Percentiles rank a stretch among this genome's conserved stretches.
Evolutionary conservation across 768 basidiomycete genomes (phyloP).

Genomic region (Rhizopogon rudus): DNA sequence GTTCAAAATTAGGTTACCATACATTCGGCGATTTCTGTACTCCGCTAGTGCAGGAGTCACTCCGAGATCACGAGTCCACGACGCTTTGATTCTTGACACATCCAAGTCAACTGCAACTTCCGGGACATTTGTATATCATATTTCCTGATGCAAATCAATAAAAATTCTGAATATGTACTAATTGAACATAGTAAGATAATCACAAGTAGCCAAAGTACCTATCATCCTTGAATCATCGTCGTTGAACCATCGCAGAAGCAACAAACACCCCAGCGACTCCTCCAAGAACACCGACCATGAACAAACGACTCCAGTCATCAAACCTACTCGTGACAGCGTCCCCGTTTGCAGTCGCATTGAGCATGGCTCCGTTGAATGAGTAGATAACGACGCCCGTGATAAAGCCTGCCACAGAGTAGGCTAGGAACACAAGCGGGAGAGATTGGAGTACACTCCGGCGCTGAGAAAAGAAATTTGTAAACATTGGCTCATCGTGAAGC

Average conservation of each 20-base stretch:
- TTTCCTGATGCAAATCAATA: too few species aligned
- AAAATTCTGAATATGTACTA: too few species aligned
- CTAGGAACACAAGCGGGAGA: constrained; percentile 68
- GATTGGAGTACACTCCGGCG: constrained; percentile 59
- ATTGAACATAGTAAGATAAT: background rate
- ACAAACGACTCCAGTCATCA: constrained; percentile 58
- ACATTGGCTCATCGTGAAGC: background rate
- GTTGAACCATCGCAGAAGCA: constrained; percentile 36
- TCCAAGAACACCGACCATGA: constrained; percentile 58
- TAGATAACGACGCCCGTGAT: constrained; percentile 61
- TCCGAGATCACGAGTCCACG: too few species aligned
- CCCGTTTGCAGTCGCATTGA: constrained; percentile 30
- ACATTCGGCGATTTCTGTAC: too few species aligned
- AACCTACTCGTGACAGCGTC: constrained; percentile 38
- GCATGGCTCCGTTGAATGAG: constrained; percentile 49
- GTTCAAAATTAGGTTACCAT: too few species aligned
- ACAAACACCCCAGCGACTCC: constrained; percentile 58
- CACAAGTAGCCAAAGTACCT: too few species aligned
- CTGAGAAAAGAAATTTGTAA: constrained; percentile 13
- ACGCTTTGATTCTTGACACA: too few species aligned
- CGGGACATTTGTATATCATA: too few species aligned
- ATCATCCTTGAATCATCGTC: background rate
- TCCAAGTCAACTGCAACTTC: too few species aligned
- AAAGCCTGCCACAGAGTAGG: constrained; percentile 68
- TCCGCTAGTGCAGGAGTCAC: too few species aligned